Conservation (phyloP, 2,329 filamentous ascomycete genomes). For the Penicillium sp. region DNA sequence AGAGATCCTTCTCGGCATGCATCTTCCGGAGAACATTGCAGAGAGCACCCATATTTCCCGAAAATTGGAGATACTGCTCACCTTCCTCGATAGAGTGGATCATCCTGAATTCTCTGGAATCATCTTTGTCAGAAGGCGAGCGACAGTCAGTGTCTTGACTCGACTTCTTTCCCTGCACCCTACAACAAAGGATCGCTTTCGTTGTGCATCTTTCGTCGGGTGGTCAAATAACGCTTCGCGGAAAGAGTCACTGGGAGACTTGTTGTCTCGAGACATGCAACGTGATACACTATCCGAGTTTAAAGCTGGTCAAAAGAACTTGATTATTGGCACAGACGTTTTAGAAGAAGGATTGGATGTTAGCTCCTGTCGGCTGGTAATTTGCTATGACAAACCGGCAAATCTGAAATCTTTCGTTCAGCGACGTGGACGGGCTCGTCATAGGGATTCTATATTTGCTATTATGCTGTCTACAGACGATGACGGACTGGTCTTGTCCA, state of each 20-base stretch:
- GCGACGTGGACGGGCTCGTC: slow-evolving; percentile 63
- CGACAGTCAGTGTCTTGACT: slow-evolving; percentile 61
- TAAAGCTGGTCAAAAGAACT: slow-evolving; percentile 53
- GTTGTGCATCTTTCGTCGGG: slow-evolving; percentile 47
- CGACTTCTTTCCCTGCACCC: slow-evolving; percentile 60
- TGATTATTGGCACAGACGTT: slow-evolving; percentile 61
- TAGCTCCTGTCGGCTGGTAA: slow-evolving; percentile 64
- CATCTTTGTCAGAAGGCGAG: slow-evolving; percentile 67
- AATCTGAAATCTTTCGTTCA: slow-evolving; percentile 68
- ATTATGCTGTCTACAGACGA: slow-evolving; percentile 50
- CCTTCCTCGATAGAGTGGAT: slow-evolving; percentile 50
- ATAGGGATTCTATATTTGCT: slow-evolving; percentile 55
- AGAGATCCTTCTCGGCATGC: slow-evolving; percentile 36
- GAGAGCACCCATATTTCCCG: slow-evolving; percentile 47
- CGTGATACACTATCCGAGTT: slow-evolving; percentile 57
- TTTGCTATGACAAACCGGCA: slow-evolving; percentile 63
- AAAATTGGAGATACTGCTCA: slow-evolving; percentile 61
- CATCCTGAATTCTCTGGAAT: slow-evolving; percentile 57
- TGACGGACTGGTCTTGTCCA: slow-evolving; percentile 37
- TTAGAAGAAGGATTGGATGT: slow-evolving; percentile 65
- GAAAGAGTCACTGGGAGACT: slow-evolving; percentile 52
- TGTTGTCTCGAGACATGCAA: slow-evolving; percentile 52
- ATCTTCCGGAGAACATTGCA: slow-evolving; percentile 15
- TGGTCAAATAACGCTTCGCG: slow-evolving; percentile 45
- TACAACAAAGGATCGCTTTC: slow-evolving; percentile 48